A percentile compares a stretch with the other conserved stretches of the same genome.
Conservation (phyloP, 768 basidiomycete genomes). For the Trichaptum fuscoviolaceum region DNA sequence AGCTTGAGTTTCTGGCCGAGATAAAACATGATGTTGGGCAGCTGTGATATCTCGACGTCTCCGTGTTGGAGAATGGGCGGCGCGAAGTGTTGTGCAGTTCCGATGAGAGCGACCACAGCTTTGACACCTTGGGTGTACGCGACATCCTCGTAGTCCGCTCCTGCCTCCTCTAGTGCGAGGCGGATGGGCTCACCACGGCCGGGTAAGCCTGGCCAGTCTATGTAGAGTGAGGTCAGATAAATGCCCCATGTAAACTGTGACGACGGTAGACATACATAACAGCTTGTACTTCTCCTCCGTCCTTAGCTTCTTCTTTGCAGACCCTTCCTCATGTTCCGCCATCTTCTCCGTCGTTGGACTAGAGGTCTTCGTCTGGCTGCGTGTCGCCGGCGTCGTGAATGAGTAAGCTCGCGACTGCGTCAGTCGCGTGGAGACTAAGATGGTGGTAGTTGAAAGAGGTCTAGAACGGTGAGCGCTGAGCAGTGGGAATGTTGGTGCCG, state of each 20-base stretch:
- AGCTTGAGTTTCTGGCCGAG: conserved; percentile 30
- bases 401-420: background rate
- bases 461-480: background rate
- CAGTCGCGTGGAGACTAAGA: background rate
- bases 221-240: background rate
- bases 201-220: conserved; percentile 27
- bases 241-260: background rate
- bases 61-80: conserved; percentile 34
- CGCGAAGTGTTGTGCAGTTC: conserved; percentile 32
- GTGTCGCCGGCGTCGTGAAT: background rate
- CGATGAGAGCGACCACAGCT: conserved; percentile 16
- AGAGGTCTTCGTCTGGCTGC: background rate
- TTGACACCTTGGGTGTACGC: conserved; percentile 16
- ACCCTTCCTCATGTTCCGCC: background rate
- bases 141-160: conserved; percentile 28
- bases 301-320: background rate
- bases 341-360: background rate
- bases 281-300: conserved; percentile 4
- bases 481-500: background rate
- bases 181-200: conserved; percentile 35
- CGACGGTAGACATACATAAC: background rate
- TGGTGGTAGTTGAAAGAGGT: background rate
- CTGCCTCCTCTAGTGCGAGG: conserved; percentile 32
- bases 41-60: conserved; percentile 28
- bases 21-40: conserved; percentile 32